Evolutionary conservation across 441 rosid genomes (phyloP), one percentile per base, ranked within the genome.

Genomic region (Erodium trifolium): DNA sequence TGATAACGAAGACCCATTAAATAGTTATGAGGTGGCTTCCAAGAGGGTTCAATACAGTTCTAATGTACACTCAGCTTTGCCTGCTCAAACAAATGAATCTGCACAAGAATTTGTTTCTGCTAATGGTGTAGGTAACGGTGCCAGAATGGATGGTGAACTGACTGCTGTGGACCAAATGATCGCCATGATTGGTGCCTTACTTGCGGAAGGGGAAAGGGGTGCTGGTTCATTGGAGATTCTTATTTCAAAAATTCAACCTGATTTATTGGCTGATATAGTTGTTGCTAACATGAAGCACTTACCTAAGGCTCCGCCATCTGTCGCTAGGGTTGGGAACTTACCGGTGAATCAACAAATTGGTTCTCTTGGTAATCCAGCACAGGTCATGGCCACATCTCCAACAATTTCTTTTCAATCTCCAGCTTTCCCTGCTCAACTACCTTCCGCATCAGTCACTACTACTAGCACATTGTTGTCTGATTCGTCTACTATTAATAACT

Each of bases 201-300:
- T 96, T 74, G 99, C 97, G 27, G 99, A 93, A 87, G 99, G 99
- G 63, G 98, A 96, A 81, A 86, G 97, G 77, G 99, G 99, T 23
- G 97, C 97, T 63, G 94, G 92, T 80, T 96, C 99, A 57, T 93
- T 96, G 74, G 96, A 86, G 79, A 79, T 96, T 81, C 97, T 96
- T 67, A 83, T 96, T 80, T 86, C 96, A 68, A 86, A 86, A 79
- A 86, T 94, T 73, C 98, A 94, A 80, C 98, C 99, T 77, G 99
- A 96, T 79, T 82, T 96, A 81, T 83, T 96, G 74, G 98, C 99
- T 62, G 99, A 96, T 82, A 96, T 96, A 79, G 99, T 96, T 68
- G 86, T 96, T 74, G 77, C 90, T 74, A 96, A 92, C 79, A 93
- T 93, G 98, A 96, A 85, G 82, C 96, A 92, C 84, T 85, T 96